These are phyloP conservation scores for Ceratonia siliqua DNA, from an alignment of 306 rosid species.

Conservation along the genomic window DNA sequence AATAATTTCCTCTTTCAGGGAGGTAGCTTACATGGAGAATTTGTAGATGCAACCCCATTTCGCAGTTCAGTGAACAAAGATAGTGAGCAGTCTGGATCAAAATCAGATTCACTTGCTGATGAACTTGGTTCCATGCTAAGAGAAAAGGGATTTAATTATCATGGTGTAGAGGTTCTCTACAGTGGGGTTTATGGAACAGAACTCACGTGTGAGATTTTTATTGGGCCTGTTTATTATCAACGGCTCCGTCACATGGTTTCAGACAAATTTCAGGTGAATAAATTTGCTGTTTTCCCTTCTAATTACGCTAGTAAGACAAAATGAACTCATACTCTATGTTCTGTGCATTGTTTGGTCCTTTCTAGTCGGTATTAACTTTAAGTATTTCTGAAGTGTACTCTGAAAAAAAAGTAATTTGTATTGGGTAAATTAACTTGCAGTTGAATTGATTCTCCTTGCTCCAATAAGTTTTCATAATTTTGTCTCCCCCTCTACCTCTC, in stretches of 20 bases:
- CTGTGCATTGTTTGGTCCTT: not conserved
- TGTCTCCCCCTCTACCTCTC: not conserved
- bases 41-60: conserved; percentile 86
- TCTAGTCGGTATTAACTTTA: not conserved
- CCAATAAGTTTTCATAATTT: not conserved
- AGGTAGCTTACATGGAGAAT: conserved; percentile 79
- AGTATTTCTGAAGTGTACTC: not conserved
- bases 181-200: conserved; percentile 96
- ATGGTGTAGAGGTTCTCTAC: conserved; percentile 83
- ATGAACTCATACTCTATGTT: not conserved
- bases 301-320: conserved; percentile 2
- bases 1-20: conserved; percentile 58
- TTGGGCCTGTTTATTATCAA: conserved; percentile 97
- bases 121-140: conserved; percentile 79
- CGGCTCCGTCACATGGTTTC: conserved; percentile 97
- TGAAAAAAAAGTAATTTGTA: conserved; percentile 7
- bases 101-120: conserved; percentile 68
- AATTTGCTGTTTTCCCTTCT: conserved; percentile 8
- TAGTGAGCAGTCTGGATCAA: conserved; percentile 39
- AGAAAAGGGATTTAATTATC: conserved; percentile 87
- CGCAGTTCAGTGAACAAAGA: conserved; percentile 54
- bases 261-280: conserved; percentile 83
- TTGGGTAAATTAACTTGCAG: not conserved
- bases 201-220: conserved; percentile 82
- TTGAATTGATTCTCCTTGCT: not conserved